These are phyloP conservation scores for Leccinum arenicola DNA, from an alignment of 768 basidiomycete genomes.

Conservation along the genomic window DNA sequence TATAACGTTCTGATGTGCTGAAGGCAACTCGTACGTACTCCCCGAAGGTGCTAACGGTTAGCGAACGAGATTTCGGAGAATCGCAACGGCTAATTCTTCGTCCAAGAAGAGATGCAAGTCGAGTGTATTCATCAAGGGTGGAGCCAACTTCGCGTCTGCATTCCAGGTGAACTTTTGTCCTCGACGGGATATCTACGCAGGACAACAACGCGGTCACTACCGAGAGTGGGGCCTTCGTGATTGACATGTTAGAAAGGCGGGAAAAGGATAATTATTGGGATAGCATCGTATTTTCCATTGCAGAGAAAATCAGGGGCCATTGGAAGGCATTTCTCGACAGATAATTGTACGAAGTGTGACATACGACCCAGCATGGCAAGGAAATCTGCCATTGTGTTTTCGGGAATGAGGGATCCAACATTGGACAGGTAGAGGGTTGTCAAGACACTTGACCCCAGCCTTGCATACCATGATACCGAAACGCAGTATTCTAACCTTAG, in stretches of 20 bases:
- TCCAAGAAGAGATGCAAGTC: no score
- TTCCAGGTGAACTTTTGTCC: background rate
- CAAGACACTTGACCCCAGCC: background rate
- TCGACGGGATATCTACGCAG: background rate
- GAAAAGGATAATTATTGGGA: background rate
- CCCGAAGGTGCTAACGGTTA: no score
- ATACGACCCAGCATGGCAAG: background rate
- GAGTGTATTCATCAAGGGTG: no score
- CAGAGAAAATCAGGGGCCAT: background rate
- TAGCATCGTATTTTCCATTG: background rate
- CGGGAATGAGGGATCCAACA: background rate
- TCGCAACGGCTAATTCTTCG: no score
- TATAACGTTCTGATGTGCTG: no score
- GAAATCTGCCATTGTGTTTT: background rate
- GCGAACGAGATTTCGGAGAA: no score
- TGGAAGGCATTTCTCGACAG: background rate
- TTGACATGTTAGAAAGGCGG: background rate
- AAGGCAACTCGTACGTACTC: no score
- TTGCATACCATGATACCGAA: background rate
- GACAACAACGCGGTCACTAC: background rate
- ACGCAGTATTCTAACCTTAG: background rate
- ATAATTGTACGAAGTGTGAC: background rate
- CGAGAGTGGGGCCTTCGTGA: background rate
- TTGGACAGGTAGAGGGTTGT: background rate
- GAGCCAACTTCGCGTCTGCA: no score